A percentile compares a stretch with the other conserved stretches of the same genome.
Evolutionary conservation across 345 rosid genomes (phyloP).

Genomic region (Viola odorata): DNA sequence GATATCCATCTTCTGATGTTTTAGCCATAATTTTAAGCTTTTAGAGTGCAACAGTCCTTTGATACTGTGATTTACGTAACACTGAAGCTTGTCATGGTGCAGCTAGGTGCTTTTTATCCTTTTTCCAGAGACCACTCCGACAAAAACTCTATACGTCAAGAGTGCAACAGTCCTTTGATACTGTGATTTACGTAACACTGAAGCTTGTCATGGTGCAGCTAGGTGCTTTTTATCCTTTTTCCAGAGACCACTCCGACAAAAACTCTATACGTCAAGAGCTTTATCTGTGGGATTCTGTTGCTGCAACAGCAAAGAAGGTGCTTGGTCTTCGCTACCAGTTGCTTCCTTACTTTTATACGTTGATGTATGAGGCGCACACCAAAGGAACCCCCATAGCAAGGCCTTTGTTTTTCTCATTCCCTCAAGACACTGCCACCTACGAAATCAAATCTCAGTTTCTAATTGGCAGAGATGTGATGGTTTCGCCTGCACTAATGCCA

Average conservation of each 20-base stretch:
- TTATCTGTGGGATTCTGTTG: conserved; percentile 72
- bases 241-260: too few species aligned
- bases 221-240: too few species aligned
- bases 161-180: too few species aligned
- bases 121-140: conserved; percentile 74
- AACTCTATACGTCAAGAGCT: too few species aligned
- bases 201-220: too few species aligned
- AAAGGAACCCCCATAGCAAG: conserved; percentile 66
- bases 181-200: too few species aligned
- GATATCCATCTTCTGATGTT: too few species aligned
- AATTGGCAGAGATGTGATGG: conserved; percentile 52
- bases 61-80: too few species aligned
- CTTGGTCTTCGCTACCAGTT: conserved; percentile 60
- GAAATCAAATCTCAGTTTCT: conserved; percentile 48
- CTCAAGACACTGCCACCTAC: conserved; percentile 47
- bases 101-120: conserved; percentile 82
- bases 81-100: conserved; percentile 4
- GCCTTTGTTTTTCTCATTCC: conserved; percentile 71
- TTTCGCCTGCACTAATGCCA: conserved; percentile 46
- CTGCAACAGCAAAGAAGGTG: conserved; percentile 55
- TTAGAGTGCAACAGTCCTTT: neutral
- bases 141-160: conserved; percentile 28
- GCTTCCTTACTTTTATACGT: conserved; percentile 65
- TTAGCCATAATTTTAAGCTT: neutral
- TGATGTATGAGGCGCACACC: conserved; percentile 57